These are phyloP conservation scores for Megacollybia platyphylla DNA, from an alignment of 1,284 basidiomycete genomes.

Conservation along the genomic window DNA sequence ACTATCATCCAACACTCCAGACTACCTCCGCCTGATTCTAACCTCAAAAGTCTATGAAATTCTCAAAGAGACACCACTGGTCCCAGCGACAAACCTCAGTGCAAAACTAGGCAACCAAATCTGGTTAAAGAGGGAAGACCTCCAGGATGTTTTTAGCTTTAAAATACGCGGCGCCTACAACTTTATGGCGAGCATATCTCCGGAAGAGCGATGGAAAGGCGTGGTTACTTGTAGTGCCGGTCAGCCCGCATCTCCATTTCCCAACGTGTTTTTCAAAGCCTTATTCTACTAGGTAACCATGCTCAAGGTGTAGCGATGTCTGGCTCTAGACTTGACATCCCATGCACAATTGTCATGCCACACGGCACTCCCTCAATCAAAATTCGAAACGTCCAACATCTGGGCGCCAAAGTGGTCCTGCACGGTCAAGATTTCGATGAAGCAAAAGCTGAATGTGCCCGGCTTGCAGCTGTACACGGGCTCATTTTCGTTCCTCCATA, in stretches of 20 bases:
- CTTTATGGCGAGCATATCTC: constrained; percentile 86
- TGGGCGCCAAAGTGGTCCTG: constrained; percentile 91
- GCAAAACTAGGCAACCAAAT: constrained; percentile 84
- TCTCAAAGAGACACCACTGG: constrained; percentile 85
- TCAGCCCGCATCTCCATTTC: constrained; percentile 27
- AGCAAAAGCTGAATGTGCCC: constrained; percentile 89
- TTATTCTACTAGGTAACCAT: constrained; percentile 74
- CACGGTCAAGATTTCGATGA: constrained; percentile 94
- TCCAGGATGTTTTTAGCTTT: constrained; percentile 98
- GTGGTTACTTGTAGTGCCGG: constrained; percentile 97
- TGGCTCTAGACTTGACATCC: constrained; percentile 75
- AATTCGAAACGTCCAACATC: constrained; percentile 82
- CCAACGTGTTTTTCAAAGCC: constrained; percentile 1
- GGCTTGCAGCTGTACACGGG: constrained; percentile 67
- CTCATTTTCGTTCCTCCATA: constrained; percentile 94
- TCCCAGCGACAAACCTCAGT: constrained; percentile 79
- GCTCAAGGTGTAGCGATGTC: constrained; percentile 97
- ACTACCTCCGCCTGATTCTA: constrained; percentile 90
- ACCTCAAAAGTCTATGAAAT: constrained; percentile 93
- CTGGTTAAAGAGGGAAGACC: constrained; percentile 89
- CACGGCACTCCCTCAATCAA: constrained; percentile 93
- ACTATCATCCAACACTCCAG: constrained; percentile 60
- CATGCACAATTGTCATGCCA: constrained; percentile 98
- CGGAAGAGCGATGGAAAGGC: constrained; percentile 92
- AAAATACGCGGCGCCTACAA: constrained; percentile 98